A percentile compares a stretch with the other conserved stretches of the same genome.
Conservation (phyloP, 1,284 basidiomycete genomes). For the Rhizopogon hawkerae region DNA sequence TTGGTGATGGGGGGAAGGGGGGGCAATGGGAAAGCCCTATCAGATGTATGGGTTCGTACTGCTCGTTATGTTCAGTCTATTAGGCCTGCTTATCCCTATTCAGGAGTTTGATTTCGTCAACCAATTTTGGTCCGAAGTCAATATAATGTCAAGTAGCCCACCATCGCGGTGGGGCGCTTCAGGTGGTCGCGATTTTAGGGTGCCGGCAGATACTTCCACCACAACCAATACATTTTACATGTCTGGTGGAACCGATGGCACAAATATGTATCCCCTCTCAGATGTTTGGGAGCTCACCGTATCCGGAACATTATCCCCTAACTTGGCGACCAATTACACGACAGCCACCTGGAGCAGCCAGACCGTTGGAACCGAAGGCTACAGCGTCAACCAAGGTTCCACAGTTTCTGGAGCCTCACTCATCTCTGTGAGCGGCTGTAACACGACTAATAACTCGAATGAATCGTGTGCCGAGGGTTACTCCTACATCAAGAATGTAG, state of each 20-base stretch:
- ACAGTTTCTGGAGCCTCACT: conserved; percentile 45
- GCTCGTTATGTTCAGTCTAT: not conserved
- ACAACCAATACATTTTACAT: conserved; percentile 63
- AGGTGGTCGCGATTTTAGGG: conserved; percentile 59
- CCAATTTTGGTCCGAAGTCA: conserved; percentile 63
- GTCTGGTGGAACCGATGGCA: conserved; percentile 54
- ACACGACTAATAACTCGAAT: conserved; percentile 31
- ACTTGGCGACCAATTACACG: conserved; percentile 39
- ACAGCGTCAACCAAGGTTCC: conserved; percentile 43
- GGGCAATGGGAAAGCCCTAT: conserved; percentile 39
- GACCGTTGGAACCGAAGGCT: conserved; percentile 28
- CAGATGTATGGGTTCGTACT: conserved; percentile 61
- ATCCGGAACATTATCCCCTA: conserved; percentile 62
- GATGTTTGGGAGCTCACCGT: conserved; percentile 62
- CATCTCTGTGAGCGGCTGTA: conserved; percentile 56
- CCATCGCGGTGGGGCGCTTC: conserved; percentile 57
- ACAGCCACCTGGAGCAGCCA: conserved; percentile 53
- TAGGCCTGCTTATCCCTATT: conserved; percentile 12
- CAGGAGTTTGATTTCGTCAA: conserved; percentile 69
- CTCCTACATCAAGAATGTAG: conserved; percentile 47
- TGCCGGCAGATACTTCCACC: conserved; percentile 33
- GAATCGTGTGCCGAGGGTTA: conserved; percentile 47
- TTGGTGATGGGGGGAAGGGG: conserved; percentile 64
- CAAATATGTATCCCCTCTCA: conserved; percentile 38
- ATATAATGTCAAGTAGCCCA: conserved; percentile 43